These are phyloP conservation scores for Penicillium carneum DNA, from an alignment of 2,329 filamentous ascomycete genomes.

Conservation along the genomic window DNA sequence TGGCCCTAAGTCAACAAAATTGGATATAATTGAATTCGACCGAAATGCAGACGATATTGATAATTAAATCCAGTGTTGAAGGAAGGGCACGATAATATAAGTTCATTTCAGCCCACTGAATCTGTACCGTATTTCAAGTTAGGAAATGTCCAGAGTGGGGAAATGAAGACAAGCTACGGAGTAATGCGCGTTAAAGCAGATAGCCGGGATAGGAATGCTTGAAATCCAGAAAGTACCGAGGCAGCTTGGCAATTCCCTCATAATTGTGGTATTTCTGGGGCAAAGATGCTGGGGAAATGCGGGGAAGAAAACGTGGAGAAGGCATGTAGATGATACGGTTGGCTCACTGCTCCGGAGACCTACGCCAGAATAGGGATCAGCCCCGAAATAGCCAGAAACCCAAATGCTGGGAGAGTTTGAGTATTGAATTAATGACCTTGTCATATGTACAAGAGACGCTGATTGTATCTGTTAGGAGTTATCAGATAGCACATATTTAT, in stretches of 20 bases:
- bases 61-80: not conserved
- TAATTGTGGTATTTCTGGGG: not conserved
- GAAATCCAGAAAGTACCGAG: constrained; percentile 40
- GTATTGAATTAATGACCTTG: not conserved
- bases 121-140: not conserved
- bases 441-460: not conserved
- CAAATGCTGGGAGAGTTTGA: not conserved
- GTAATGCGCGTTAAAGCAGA: constrained; percentile 1
- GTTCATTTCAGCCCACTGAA: not conserved
- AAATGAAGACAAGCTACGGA: constrained; percentile 11
- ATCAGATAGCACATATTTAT: not conserved
- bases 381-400: constrained; percentile 27
- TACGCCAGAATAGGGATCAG: constrained; percentile 26
- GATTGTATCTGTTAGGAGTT: not conserved
- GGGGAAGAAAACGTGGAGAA: constrained; percentile 36
- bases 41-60: not conserved
- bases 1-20: constrained; percentile 4
- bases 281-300: constrained; percentile 27
- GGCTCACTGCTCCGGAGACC: constrained; percentile 18
- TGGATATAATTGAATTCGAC: not conserved
- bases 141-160: not conserved
- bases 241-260: constrained; percentile 25
- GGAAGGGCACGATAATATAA: constrained; percentile 2
- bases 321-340: constrained; percentile 13
- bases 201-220: constrained; percentile 26